Evolutionary conservation across 352 stramenopile species (phyloP), one percentile per base, ranked within the genome.

Genomic region (Globisporangium camurandrum): DNA sequence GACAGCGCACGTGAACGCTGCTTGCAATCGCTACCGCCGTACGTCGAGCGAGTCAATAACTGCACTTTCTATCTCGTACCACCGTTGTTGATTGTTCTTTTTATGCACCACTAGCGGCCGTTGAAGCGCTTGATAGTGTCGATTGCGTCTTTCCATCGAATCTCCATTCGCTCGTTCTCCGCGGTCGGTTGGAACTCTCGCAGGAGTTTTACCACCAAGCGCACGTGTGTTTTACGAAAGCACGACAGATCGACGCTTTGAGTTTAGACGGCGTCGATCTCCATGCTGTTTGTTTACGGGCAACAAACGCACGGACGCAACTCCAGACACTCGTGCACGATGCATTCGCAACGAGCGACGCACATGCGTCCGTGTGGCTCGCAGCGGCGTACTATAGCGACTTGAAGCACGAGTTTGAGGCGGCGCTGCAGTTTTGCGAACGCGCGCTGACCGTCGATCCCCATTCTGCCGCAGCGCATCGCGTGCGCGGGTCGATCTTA

Each of bases 341-440:
- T 43, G 52, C 90, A 3, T 86, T 93, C 39, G 64, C 68, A 14
- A 78, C 80, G 16, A 90, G 64, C 36, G 69, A 73, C 10, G 40
- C 57, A 6, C 65, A 78, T 22, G 61, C 67, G 9, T 69, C 86
- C 39, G 65, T 69, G 4, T 93, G 82, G 78, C 71, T 93, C 36
- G 82, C 82, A 34, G 82, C 78, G 7, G 74, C 75, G 22, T 89
- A 80, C 46, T 85, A 85, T 45, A 83, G 70, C 30, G 76, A 88
- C 16, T 59, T 88, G 44, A 93, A 89, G 41, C 71, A 64, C 19
- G 82, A 93, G 41, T 58, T 74, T 44, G 73, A 89, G 37, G 70
- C 64, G 7, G 82, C 82, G 3, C 47, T 90, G 20, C 74, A 90
- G 57, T 80, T 90, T 41, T 83, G 66, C 22, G 78, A 93, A 31